Evolutionary conservation across 352 stramenopile species (phyloP), one percentile per base, ranked within the genome.

Genomic region (Phytophthora boehmeriae): DNA sequence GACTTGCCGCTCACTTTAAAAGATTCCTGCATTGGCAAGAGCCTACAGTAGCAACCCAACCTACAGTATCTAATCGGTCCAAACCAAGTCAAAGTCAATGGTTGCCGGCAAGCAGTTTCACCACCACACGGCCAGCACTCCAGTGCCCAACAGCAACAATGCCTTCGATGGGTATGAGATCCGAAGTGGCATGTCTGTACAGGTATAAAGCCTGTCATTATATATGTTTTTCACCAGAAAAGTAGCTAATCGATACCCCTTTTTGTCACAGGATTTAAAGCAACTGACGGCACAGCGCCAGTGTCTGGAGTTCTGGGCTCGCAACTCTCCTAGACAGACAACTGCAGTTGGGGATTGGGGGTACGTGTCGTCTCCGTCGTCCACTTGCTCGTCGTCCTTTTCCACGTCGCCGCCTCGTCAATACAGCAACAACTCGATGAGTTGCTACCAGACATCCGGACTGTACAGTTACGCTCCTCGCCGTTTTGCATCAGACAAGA

Each of bases 131-230:
- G n/a, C 45, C 6, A 47, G 25, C 5, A 27, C 32, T 5, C 53
- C 48, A 23, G 20, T 39, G 28, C n/a, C 42, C 36, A 42, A 30
- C 45, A 75, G 43, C 53, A 80, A 76, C 54, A 73, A 63, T 42
- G 59, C 48, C n/a, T 71, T 54, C 42, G 66, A 73, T 32, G 54
- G 46, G 23, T 86, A 77, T 47, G 80, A 90, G 71, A 89, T 94
- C 66, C 83, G 85, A 56, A 92, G 83, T 50, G 85, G 85, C 60
- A 94, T 94, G 85, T 90, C 79, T 30, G 85, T 94, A 20, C 83
- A 92, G 80, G 82, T 90, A 16, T 6, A 58, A 9, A 35, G n/a
- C 34, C 3, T 30, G 25, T 30, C 25, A 30, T 28, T 19, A 17
- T 30, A n/a, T 14, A 20, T 41, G 49, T 27, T 23, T 11, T 48